phyloP scores from a whole-genome alignment of 2,329 filamentous ascomycete genomes.

The Hymenoscyphus occultus region DNA sequence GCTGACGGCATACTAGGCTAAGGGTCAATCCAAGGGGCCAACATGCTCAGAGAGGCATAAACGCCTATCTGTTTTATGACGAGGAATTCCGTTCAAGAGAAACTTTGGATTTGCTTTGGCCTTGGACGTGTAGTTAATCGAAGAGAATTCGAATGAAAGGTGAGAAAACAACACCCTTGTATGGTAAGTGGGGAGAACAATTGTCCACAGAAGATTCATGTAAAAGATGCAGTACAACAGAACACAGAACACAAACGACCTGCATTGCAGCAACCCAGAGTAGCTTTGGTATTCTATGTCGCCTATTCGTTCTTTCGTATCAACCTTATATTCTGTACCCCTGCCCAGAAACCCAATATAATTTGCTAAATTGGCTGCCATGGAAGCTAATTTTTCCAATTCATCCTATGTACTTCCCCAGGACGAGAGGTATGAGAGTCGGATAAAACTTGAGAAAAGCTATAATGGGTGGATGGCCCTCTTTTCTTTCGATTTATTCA shows the following conservation, averaged over 20 bases:
- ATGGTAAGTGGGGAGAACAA: neutral
- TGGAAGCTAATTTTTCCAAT: neutral
- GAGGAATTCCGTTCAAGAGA: neutral
- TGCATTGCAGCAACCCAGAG: neutral
- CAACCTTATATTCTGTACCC: neutral
- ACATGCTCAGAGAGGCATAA: neutral
- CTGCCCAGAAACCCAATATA: neutral
- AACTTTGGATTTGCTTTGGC: neutral
- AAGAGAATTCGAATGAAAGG: neutral
- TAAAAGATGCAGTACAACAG: neutral
- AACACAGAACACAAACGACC: neutral
- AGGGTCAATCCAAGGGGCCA: neutral
- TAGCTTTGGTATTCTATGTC: neutral
- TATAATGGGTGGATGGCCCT: neutral
- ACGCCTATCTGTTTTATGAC: neutral
- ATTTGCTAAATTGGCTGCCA: neutral
- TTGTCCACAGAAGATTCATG: neutral
- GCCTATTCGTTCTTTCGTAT: neutral
- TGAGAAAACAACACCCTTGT: neutral
- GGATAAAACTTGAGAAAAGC: neutral
- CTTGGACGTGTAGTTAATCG: neutral
- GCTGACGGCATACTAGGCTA: neutral
- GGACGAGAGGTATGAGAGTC: neutral
- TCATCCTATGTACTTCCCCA: neutral
- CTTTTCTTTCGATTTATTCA: neutral